Evolutionary conservation across 441 rosid species (phyloP), one percentile per base, ranked within the genome.

Genomic region (Capsella rubella): DNA sequence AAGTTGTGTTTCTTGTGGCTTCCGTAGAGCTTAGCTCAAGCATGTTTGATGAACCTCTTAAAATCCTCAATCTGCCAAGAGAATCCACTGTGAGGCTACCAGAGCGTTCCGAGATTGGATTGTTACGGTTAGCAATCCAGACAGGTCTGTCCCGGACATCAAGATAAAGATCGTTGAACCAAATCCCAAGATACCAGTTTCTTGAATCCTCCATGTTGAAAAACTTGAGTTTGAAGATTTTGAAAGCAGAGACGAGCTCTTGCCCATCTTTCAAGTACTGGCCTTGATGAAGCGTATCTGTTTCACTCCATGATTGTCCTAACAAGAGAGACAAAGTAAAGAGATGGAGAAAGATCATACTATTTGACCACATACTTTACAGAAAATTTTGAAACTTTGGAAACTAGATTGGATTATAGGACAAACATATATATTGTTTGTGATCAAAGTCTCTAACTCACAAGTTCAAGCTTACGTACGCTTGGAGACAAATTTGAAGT

Each of bases 51-150:
- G 43, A 28, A 53, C 59, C 69, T 12, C 61, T 50, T 47, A 66
- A 60, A 61, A 81, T 70, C 54, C 43, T 66, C 59, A 81, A 49
- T 45, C 51, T 60, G 0, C 84, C 76, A 34, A 52, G 46, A 45
- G 72, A 62, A 43, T 81, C 74, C 21, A 81, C 57, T 3, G 18
- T 27, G 34, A 77, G 79, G 64, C 54, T 34, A 69, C 73, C 79
- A 47, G 59, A 27, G 28, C 27, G 21, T 52, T 43, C 64, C 2
- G 34, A 14, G 32, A 69, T 14, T 11, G 81, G 79, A 31, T 21
- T 42, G 53, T 73, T 60, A 7, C 77, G 66, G 64, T 81, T 81
- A 37, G 74, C 81, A 70, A 77, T 50, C 84, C 81, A 81, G 2
- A 81, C 79, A 34, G 73, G 14, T 29, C n/a, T 67, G 49, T 78